phyloP scores from a whole-genome alignment of 106 monocot genomes.

The Platanthera zijinensis region DNA sequence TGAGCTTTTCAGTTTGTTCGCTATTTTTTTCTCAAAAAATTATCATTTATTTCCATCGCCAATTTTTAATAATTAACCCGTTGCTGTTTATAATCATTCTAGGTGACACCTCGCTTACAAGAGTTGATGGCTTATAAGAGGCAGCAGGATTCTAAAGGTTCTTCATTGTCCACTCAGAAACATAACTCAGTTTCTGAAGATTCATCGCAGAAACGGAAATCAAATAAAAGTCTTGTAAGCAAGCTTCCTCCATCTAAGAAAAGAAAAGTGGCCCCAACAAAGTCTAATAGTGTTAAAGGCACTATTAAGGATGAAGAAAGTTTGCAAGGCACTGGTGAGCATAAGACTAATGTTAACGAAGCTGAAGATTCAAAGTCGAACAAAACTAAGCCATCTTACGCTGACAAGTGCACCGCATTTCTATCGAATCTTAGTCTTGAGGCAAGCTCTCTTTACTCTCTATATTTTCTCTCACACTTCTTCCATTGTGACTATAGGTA shows the following conservation, averaged over 20 bases:
- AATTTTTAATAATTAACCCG: neutral
- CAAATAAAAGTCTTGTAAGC: constrained; percentile 22
- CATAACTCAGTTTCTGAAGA: constrained; percentile 15
- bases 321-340: constrained; percentile 12
- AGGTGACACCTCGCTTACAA: constrained; percentile 81
- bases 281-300: constrained; percentile 7
- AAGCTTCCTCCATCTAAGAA: constrained; percentile 60
- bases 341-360: constrained; percentile 1
- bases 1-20: constrained; percentile 3
- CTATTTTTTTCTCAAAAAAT: neutral
- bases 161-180: constrained; percentile 19
- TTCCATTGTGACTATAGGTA: neutral
- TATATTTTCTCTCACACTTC: neutral
- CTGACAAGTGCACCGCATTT: constrained; percentile 84
- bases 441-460: constrained; percentile 23
- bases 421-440: constrained; percentile 72
- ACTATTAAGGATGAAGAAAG: constrained; percentile 10
- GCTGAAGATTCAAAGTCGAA: constrained; percentile 22
- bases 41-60: neutral
- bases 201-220: constrained; percentile 65
- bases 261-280: constrained; percentile 27
- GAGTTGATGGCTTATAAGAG: constrained; percentile 60
- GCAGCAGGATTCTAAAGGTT: constrained; percentile 54
- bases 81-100: constrained; percentile 1
- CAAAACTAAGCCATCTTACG: constrained; percentile 38